Evolutionary conservation across 306 rosid species (phyloP).

Genomic region (Fragaria vesca): DNA sequence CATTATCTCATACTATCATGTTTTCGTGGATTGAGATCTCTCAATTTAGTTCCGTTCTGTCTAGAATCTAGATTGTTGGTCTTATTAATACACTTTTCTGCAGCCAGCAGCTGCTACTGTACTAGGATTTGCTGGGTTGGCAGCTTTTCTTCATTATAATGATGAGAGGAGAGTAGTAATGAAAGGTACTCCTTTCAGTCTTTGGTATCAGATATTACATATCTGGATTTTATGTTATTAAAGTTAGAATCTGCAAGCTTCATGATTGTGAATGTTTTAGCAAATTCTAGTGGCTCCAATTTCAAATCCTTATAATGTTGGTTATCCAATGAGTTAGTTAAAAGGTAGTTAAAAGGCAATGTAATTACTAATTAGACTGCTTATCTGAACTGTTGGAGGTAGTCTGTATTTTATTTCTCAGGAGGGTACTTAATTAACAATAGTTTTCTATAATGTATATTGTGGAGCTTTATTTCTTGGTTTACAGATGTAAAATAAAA

Average conservation of each 20-base stretch:
- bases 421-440: neutral
- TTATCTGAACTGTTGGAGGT: neutral
- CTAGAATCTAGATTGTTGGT: slow-evolving; percentile 2
- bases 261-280: neutral
- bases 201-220: neutral
- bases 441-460: neutral
- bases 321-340: neutral
- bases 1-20: neutral
- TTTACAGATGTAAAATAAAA: neutral
- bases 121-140: slow-evolving; percentile 72
- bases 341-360: neutral
- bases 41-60: neutral
- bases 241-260: slow-evolving; percentile 5
- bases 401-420: neutral
- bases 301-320: neutral
- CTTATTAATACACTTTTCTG: slow-evolving; percentile 20
- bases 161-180: slow-evolving; percentile 79
- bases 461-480: neutral
- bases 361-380: neutral
- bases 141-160: slow-evolving; percentile 57
- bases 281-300: neutral
- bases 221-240: slow-evolving; percentile 4
- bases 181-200: slow-evolving; percentile 52
- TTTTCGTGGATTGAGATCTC: neutral
- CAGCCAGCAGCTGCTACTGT: slow-evolving; percentile 71